Base-by-base conservation (phyloP, 495 filamentous ascomycete species). In the Tuber magnatum region DNA sequence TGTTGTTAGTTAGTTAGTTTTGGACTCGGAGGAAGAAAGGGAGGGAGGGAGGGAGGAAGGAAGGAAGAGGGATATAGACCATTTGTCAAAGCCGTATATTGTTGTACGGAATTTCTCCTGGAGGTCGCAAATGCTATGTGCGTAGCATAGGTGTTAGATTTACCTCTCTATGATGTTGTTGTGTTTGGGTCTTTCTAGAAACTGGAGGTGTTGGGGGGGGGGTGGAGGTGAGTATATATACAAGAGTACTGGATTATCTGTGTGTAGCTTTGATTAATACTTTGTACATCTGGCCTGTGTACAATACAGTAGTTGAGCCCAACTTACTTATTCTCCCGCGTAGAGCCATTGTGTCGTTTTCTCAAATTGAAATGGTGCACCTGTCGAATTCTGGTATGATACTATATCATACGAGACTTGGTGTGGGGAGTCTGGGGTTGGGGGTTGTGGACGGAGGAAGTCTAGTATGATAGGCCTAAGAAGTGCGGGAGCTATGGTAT, bases 71-170 rank as follows among this genome's bases (percentile, higher is more conserved):
- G 39, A 40, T 40, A 40, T 44, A 75, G 72, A 79, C 77, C 77
- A 79, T 81, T 91, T 92, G 69, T 92, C 86, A 81, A 93, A 97
- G 83, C 96, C 90, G 83, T 89, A 88, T 82, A 99, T 96, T 61
- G 89, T 89, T 7, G 86, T 84, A 68, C 93, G 88, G 86, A 99
- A 99, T 83, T 92, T 94, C 77, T 97, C 94, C 87, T 99, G 95
- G 78, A 97, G 88, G 80, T 99, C 95, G 86, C 95, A 99, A 81
- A 99, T 88, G 79, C 94, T 98, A 80, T 4, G 38, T n/a, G 48
- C 10, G 14, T 9, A 14, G n/a, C n/a, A 28, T 51, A 12, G 73
- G n/a, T 76, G 72, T 56, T 24, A 69, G 28, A 51, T 42, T 28
- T 28, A 35, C 14, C n/a, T 3, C 12, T n/a, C n/a, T n/a, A n/a